A percentile compares a stretch with the other conserved stretches of the same genome.
These are phyloP conservation scores for Bisporella sp. DNA, from an alignment of 2,329 filamentous ascomycete species.

Conservation along the genomic window DNA sequence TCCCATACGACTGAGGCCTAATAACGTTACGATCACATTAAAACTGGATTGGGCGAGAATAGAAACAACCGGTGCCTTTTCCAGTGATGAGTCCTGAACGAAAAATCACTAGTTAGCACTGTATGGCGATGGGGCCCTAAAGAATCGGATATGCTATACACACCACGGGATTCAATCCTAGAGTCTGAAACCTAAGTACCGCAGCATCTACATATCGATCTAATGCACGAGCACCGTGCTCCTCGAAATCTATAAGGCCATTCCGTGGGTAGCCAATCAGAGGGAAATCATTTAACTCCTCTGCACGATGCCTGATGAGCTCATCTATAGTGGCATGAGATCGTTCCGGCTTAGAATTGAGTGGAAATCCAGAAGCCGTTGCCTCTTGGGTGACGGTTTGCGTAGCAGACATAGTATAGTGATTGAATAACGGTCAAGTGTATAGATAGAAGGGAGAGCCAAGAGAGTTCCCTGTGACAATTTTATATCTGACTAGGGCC, in stretches of 20 bases:
- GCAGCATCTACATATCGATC: not conserved
- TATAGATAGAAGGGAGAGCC: too few species aligned
- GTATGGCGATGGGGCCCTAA: not conserved
- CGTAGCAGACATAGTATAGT: too few species aligned
- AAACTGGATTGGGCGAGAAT: not conserved
- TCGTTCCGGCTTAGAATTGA: too few species aligned
- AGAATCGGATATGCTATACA: not conserved
- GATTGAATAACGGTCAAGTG: too few species aligned
- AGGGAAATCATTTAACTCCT: not conserved
- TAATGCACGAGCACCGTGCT: not conserved
- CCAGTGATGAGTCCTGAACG: not conserved
- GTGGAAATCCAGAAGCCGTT: too few species aligned
- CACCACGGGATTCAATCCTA: not conserved
- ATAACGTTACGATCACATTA: not conserved
- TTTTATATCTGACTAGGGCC: too few species aligned
- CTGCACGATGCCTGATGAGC: not conserved
- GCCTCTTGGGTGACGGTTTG: too few species aligned
- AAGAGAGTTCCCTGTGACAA: too few species aligned
- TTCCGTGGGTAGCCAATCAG: not conserved
- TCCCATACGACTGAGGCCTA: slow-evolving; percentile 45
- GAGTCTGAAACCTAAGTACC: not conserved
- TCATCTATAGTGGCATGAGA: not conserved
- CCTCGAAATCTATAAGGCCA: not conserved
- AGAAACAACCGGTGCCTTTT: not conserved
- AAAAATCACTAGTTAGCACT: not conserved